These are phyloP conservation scores for Penicillium mononematosum DNA, from an alignment of 495 filamentous ascomycete genomes.

Conservation along the genomic window DNA sequence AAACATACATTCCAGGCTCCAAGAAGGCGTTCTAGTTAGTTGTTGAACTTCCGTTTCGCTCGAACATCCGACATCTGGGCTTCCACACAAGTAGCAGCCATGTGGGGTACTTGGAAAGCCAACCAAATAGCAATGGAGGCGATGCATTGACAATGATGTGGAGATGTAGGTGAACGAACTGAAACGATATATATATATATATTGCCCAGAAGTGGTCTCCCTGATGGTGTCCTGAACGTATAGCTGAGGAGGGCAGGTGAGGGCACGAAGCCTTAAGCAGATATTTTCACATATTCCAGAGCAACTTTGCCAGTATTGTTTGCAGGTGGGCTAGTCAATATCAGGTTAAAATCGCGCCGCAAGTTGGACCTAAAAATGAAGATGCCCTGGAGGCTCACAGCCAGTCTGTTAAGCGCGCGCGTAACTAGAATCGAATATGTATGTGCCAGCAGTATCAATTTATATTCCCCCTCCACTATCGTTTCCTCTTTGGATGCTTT, in stretches of 20 bases:
- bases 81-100: constrained; percentile 10
- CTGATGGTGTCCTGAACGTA: constrained; percentile 1
- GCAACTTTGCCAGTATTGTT: too few species aligned
- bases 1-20: not conserved
- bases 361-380: too few species aligned
- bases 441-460: too few species aligned
- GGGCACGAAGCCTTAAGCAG: not conserved
- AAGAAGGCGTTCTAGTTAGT: not conserved
- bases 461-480: too few species aligned
- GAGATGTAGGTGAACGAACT: constrained; percentile 2
- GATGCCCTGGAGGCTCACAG: too few species aligned
- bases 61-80: not conserved
- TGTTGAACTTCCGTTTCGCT: not conserved
- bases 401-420: too few species aligned
- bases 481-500: too few species aligned
- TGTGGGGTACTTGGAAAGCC: constrained; percentile 1
- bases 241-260: not conserved
- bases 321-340: too few species aligned
- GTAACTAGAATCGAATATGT: too few species aligned
- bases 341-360: too few species aligned
- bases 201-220: not conserved
- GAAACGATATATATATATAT: constrained; percentile 4
- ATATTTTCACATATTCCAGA: not conserved
- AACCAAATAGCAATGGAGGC: not conserved
- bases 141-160: constrained; percentile 5